phyloP scores from a whole-genome alignment of 306 rosid species.

The Dryas octopetala region DNA sequence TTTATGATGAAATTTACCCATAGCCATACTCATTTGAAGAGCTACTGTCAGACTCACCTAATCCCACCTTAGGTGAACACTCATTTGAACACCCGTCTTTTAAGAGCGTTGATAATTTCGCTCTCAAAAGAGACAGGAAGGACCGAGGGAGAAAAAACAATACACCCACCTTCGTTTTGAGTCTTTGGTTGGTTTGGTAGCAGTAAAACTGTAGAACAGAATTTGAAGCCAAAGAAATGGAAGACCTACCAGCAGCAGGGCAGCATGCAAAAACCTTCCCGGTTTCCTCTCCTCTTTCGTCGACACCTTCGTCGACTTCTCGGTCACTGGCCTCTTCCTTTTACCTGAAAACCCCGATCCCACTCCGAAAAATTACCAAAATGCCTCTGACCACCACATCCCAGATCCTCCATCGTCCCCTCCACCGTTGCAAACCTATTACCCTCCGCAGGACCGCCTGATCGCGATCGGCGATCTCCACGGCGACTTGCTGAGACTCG shows the following conservation, averaged over 20 bases:
- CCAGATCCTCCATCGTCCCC: background rate
- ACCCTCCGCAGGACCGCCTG: conserved; percentile 51
- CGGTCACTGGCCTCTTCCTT: conserved; percentile 78
- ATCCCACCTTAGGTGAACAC: too few relatives aligned
- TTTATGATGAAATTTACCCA: too few relatives aligned
- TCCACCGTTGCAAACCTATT: conserved; percentile 44
- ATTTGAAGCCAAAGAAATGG: too few relatives aligned
- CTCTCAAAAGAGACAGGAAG: too few relatives aligned
- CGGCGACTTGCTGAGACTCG: conserved; percentile 73
- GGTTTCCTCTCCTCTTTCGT: conserved; percentile 62
- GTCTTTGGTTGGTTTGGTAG: too few relatives aligned
- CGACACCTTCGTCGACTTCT: conserved; percentile 85
- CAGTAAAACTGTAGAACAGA: too few relatives aligned
- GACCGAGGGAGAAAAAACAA: too few relatives aligned
- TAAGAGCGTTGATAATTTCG: too few relatives aligned
- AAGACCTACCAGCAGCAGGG: background rate
- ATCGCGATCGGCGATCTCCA: conserved; percentile 89
- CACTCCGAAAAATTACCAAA: background rate
- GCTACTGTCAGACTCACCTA: too few relatives aligned
- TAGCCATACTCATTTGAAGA: too few relatives aligned
- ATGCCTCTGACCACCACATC: background rate
- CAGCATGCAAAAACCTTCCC: conserved; percentile 55
- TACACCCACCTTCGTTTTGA: too few relatives aligned
- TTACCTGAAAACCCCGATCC: conserved; percentile 13
- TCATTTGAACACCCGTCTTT: too few relatives aligned